phyloP scores from a whole-genome alignment of 208 protist species.

The Leishmania tarentolae region DNA sequence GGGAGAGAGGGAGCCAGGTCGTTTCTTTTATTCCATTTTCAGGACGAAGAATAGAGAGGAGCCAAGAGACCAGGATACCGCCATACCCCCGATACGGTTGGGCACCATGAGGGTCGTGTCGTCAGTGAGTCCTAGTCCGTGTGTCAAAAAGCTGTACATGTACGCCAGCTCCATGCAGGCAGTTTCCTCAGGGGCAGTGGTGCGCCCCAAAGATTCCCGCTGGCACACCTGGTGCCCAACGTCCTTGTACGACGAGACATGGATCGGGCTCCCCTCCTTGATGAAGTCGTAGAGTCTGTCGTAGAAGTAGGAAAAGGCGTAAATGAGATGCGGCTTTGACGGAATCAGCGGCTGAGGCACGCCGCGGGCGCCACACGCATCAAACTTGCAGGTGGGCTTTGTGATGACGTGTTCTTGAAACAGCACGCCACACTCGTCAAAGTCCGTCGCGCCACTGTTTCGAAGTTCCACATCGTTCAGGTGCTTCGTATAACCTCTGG shows the following conservation, averaged over 20 bases:
- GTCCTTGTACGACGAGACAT: conserved; percentile 34
- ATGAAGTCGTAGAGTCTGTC: conserved; percentile 44
- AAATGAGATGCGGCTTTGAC: conserved; percentile 20
- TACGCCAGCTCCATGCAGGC: conserved; percentile 81
- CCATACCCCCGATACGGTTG: conserved; percentile 58
- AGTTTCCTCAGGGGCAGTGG: conserved; percentile 14
- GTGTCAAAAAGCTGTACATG: conserved; percentile 64
- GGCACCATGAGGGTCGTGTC: conserved; percentile 39
- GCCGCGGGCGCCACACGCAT: conserved; percentile 51
- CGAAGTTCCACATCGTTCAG: conserved; percentile 17
- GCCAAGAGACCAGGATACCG: conserved; percentile 84
- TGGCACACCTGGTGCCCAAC: conserved; percentile 33
- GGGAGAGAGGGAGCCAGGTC: neutral
- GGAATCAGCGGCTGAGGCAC: conserved; percentile 55
- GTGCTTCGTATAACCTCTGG: conserved; percentile 13
- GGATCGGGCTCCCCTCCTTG: neutral
- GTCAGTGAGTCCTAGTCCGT: conserved; percentile 60
- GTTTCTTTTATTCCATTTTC: conserved; percentile 17
- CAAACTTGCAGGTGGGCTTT: conserved; percentile 28
- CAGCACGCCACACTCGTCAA: conserved; percentile 29
- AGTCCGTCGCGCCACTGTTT: conserved; percentile 22
- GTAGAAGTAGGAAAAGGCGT: conserved; percentile 81
- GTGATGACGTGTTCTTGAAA: conserved; percentile 26
- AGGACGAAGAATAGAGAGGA: conserved; percentile 51
- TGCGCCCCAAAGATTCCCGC: neutral